Conservation (phyloP, 768 basidiomycete species). For the Mycena sanguinolenta region DNA sequence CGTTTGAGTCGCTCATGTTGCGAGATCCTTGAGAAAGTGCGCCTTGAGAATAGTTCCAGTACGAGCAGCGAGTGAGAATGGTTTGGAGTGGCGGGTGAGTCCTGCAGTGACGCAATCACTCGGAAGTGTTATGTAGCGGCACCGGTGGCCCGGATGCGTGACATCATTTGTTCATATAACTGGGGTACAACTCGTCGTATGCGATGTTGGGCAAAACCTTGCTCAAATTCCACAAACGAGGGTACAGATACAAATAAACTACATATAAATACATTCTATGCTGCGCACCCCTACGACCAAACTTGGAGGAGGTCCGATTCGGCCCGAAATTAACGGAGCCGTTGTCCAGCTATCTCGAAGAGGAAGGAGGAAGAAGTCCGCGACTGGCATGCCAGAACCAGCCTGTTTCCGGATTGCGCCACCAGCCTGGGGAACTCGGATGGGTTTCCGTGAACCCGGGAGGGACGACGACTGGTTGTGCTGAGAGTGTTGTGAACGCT, state of each 20-base stretch:
- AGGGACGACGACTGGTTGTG: conserved; percentile 33
- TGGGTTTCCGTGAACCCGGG: conserved; percentile 34
- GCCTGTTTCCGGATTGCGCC: conserved; percentile 30
- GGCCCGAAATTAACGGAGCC: no score
- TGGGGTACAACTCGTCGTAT: no score
- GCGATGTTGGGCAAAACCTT: neutral
- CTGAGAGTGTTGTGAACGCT: conserved; percentile 15
- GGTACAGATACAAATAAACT: neutral
- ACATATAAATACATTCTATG: conserved; percentile 3
- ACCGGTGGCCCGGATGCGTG: no score
- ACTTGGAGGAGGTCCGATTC: neutral
- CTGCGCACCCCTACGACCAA: neutral
- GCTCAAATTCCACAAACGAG: neutral
- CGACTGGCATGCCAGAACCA: conserved; percentile 33
- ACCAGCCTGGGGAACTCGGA: conserved; percentile 22
- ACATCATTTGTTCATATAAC: no score
- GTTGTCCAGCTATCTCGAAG: neutral
- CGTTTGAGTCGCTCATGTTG: neutral
- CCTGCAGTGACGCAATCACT: no score
- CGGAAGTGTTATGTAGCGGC: no score
- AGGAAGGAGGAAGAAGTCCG: conserved; percentile 21
- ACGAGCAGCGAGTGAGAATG: no score
- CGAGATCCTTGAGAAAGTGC: no score
- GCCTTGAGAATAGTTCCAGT: no score
- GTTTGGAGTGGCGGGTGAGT: no score